These are phyloP conservation scores for Pyrenopolyporus hunteri DNA, from an alignment of 495 filamentous ascomycete species.

Conservation along the genomic window DNA sequence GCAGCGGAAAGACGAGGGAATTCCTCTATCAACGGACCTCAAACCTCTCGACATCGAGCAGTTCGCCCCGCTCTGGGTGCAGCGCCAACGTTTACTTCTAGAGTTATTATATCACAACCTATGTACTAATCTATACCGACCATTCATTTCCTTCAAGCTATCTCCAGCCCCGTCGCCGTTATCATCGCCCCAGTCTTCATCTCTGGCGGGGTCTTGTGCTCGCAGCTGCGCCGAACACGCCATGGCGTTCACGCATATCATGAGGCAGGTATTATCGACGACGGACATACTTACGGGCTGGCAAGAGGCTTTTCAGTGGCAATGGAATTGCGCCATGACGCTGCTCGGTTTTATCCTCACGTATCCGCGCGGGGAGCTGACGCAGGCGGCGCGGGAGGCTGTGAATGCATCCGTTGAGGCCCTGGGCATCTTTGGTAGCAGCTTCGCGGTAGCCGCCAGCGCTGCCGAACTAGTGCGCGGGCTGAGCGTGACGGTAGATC, in stretches of 20 bases:
- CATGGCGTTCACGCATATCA: conserved; percentile 56
- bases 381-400: conserved; percentile 43
- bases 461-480: conserved; percentile 48
- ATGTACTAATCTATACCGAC: conserved; percentile 52
- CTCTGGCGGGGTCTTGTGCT: conserved; percentile 41
- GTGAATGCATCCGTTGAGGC: conserved; percentile 48
- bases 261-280: conserved; percentile 53
- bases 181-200: not conserved
- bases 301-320: conserved; percentile 58
- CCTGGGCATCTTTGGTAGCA: conserved; percentile 53
- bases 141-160: conserved; percentile 51
- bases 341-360: conserved; percentile 56
- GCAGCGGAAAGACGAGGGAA: conserved; percentile 42
- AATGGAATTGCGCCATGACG: conserved; percentile 59
- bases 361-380: conserved; percentile 42
- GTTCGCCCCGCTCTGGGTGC: conserved; percentile 49
- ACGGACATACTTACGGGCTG: conserved; percentile 56
- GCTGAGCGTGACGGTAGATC: conserved; percentile 25
- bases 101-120: conserved; percentile 59
- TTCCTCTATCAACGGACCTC: conserved; percentile 52
- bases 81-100: conserved; percentile 56
- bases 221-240: conserved; percentile 53
- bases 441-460: conserved; percentile 51
- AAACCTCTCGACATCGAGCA: conserved; percentile 47
- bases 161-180: conserved; percentile 3